Conservation (phyloP, 129 eudicot genomes). For the Helianthus annuus region DNA sequence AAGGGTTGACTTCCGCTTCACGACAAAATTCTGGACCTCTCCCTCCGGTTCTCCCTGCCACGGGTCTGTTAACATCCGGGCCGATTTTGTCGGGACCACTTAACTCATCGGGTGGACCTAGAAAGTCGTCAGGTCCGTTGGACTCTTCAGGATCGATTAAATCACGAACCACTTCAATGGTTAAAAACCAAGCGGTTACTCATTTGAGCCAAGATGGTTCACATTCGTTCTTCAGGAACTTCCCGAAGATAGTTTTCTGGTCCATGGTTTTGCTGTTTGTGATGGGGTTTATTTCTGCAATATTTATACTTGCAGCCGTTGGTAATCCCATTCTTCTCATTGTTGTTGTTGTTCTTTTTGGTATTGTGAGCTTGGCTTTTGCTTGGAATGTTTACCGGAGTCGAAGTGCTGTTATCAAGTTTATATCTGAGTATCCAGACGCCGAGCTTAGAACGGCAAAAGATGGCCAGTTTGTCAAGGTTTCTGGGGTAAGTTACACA, state of each 20-base stretch:
- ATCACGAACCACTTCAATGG: constrained; percentile 45
- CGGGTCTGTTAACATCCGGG: constrained; percentile 77
- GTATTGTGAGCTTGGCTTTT: constrained; percentile 48
- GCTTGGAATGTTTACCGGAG: constrained; percentile 67
- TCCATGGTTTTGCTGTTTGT: constrained; percentile 60
- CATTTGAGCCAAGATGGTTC: constrained; percentile 49
- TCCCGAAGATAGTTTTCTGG: constrained; percentile 63
- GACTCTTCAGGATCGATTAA: constrained; percentile 62
- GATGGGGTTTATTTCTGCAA: constrained; percentile 71
- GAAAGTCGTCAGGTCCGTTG: constrained; percentile 81
- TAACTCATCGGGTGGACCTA: constrained; percentile 78
- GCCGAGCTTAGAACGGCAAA: constrained; percentile 71
- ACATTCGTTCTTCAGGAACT: constrained; percentile 57
- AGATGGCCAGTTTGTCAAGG: constrained; percentile 76
- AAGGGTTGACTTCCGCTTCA: constrained; percentile 49
- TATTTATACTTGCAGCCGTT: constrained; percentile 69
- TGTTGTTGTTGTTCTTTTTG: constrained; percentile 61
- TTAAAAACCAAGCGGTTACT: constrained; percentile 76
- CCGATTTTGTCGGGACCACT: constrained; percentile 79
- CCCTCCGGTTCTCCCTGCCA: constrained; percentile 74
- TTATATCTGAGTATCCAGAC: constrained; percentile 60
- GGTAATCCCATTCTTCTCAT: constrained; percentile 65
- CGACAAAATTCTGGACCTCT: constrained; percentile 86
- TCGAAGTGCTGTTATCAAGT: constrained; percentile 46
- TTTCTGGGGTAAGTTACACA: constrained; percentile 66